These are phyloP conservation scores for Nicotiana benthamiana DNA, from an alignment of 257 asterid species.

Conservation along the genomic window DNA sequence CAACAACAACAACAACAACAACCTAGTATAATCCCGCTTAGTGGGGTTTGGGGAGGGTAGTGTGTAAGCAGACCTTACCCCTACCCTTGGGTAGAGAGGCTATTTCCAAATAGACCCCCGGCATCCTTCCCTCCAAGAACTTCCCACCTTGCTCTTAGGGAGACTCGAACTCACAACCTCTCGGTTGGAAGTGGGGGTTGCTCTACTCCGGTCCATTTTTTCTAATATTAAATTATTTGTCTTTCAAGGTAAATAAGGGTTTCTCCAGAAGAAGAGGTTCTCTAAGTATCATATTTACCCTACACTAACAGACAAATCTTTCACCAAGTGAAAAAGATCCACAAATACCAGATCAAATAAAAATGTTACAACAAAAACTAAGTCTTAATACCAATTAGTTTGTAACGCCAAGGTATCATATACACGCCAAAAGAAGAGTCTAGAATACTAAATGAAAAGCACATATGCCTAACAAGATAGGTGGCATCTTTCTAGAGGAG, in stretches of 20 bases:
- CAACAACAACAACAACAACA: too few relatives aligned
- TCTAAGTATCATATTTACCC: not conserved
- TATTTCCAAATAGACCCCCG: too few relatives aligned
- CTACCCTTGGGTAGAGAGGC: too few relatives aligned
- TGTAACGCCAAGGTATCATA: not conserved
- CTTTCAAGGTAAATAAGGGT: not conserved
- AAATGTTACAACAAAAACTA: not conserved
- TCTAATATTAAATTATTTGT: not conserved
- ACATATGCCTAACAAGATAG: not conserved
- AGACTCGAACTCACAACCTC: too few relatives aligned
- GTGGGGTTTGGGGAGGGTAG: too few relatives aligned
- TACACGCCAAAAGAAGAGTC: not conserved
- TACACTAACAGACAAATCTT: not conserved
- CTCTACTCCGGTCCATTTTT: not conserved
- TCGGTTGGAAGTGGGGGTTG: too few relatives aligned
- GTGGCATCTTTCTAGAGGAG: not conserved
- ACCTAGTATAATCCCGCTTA: too few relatives aligned
- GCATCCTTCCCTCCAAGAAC: too few relatives aligned
- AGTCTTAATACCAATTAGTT: not conserved
- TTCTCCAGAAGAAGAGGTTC: not conserved
- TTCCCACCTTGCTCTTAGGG: too few relatives aligned
- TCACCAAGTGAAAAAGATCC: not conserved
- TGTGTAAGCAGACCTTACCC: too few relatives aligned
- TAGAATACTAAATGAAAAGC: not conserved
- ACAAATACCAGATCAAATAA: not conserved